Conservation (phyloP, 192 early-diverging fungal genomes). For the Gonapodya sp. region DNA sequence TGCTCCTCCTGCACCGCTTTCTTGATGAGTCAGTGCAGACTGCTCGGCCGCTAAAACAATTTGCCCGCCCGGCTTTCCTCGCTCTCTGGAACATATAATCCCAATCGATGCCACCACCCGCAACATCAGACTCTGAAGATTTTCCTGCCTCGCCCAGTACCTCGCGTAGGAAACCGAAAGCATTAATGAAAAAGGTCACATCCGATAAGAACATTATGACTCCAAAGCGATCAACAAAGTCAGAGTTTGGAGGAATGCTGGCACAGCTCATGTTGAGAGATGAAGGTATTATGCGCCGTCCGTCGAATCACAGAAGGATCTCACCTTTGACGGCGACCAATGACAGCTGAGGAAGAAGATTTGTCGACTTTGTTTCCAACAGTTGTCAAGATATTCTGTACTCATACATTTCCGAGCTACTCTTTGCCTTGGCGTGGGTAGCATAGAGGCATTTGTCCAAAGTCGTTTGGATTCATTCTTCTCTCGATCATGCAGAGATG, state of each 20-base stretch:
- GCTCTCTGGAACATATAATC: neutral
- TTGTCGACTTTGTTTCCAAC: neutral
- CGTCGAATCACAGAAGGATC: no score
- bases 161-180: neutral
- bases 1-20: no score
- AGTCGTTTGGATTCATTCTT: neutral
- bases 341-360: neutral
- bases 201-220: neutral
- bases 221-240: neutral
- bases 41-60: neutral
- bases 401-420: slow-evolving; percentile 4
- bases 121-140: neutral
- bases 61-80: neutral
- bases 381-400: neutral
- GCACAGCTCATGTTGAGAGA: neutral
- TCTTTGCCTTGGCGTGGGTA: neutral
- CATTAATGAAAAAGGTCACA: neutral
- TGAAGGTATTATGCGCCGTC: neutral
- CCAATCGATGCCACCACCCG: neutral
- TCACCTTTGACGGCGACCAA: no score
- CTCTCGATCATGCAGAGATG: neutral
- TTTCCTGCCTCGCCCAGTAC: neutral
- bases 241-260: neutral
- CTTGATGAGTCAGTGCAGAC: no score
- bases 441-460: neutral